Conservation (phyloP, 1,139 yeast genomes). For the Debaryomycetaceae sp. region DNA sequence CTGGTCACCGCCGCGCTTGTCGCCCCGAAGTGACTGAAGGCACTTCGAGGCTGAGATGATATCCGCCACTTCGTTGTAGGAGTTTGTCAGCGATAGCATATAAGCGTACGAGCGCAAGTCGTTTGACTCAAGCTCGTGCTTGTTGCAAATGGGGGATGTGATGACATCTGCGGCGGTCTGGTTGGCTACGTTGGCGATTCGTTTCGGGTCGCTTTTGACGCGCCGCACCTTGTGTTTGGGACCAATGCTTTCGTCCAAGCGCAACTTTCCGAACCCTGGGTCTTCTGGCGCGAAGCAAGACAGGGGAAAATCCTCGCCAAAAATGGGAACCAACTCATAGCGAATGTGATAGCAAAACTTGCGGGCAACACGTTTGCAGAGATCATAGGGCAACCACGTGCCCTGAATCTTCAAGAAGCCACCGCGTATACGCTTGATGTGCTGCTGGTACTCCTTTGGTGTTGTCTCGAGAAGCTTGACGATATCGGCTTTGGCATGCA, state of each 20-base stretch:
- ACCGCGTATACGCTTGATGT: conserved; percentile 77
- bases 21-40: conserved; percentile 27
- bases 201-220: neutral
- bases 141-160: neutral
- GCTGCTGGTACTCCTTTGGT: conserved; percentile 60
- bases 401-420: conserved; percentile 94
- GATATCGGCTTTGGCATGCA: conserved; percentile 67
- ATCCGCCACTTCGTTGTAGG: conserved; percentile 24
- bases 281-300: conserved; percentile 65
- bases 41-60: conserved; percentile 40
- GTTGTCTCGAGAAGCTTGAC: conserved; percentile 70
- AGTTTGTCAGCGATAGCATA: neutral
- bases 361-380: conserved; percentile 65
- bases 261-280: conserved; percentile 65
- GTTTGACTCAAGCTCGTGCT: neutral
- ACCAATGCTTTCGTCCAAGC: conserved; percentile 25
- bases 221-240: neutral
- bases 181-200: conserved; percentile 3
- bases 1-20: no score
- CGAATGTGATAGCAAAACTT: conserved; percentile 78
- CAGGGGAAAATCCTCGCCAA: conserved; percentile 70
- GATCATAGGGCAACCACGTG: conserved; percentile 80
- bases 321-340: conserved; percentile 71
- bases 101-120: neutral
- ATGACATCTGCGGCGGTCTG: neutral